These are phyloP conservation scores for Pichia pseudocactophila DNA, from an alignment of 805 yeast genomes.

Conservation along the genomic window DNA sequence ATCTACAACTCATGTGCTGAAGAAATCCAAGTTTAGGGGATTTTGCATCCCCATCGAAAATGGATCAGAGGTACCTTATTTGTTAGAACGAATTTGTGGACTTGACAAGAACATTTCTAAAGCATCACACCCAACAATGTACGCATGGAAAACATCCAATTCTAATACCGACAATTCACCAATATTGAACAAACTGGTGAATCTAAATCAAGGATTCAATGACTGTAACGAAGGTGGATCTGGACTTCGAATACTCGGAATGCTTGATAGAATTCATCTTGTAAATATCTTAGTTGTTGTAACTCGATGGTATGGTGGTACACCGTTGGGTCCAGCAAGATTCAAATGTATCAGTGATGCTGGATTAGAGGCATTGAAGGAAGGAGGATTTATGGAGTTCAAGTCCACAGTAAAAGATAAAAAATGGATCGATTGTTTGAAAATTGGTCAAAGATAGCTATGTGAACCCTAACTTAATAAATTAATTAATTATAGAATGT, in stretches of 20 bases:
- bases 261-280: slow-evolving; percentile 41
- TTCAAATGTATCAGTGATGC: slow-evolving; percentile 58
- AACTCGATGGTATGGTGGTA: slow-evolving; percentile 78
- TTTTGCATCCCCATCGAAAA: slow-evolving; percentile 37
- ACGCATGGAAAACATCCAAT: slow-evolving; percentile 58
- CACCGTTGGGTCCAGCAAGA: slow-evolving; percentile 61
- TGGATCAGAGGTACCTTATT: slow-evolving; percentile 33
- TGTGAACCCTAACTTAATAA: neutral
- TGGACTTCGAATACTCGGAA: slow-evolving; percentile 48
- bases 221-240: slow-evolving; percentile 77
- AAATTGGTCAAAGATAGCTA: neutral
- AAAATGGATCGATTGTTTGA: slow-evolving; percentile 13
- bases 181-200: slow-evolving; percentile 13
- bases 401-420: neutral
- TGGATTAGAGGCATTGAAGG: slow-evolving; percentile 42
- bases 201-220: slow-evolving; percentile 46
- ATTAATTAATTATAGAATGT: neutral
- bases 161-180: slow-evolving; percentile 1
- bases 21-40: slow-evolving; percentile 63
- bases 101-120: slow-evolving; percentile 41
- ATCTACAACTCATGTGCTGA: slow-evolving; percentile 34
- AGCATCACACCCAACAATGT: slow-evolving; percentile 66
- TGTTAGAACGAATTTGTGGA: slow-evolving; percentile 34
- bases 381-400: slow-evolving; percentile 25
- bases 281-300: slow-evolving; percentile 57